Conservation (phyloP, 2,329 filamentous ascomycete species). For the Verticillium nonalfalfae region DNA sequence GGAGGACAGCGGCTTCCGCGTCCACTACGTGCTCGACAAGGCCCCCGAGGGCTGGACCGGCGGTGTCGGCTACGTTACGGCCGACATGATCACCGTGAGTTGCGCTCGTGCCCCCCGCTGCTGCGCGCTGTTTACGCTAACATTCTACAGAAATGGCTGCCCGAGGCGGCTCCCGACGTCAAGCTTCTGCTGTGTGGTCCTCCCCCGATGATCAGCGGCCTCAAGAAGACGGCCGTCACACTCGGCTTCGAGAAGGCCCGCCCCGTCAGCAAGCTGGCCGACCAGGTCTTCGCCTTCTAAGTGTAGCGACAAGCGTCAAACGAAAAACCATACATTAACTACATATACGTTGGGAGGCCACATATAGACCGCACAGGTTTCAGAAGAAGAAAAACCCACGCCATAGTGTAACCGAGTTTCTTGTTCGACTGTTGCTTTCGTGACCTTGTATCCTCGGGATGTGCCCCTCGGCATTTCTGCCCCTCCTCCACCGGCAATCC, state of each 20-base stretch:
- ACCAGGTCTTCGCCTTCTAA: constrained; percentile 93
- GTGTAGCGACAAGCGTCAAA: neutral
- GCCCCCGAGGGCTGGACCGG: constrained; percentile 88
- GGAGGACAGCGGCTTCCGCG: constrained; percentile 74
- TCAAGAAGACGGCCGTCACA: constrained; percentile 91
- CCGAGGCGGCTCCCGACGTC: constrained; percentile 76
- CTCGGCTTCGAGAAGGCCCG: constrained; percentile 89
- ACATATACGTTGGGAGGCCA: neutral
- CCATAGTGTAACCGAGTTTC: neutral
- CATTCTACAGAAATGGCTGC: constrained; percentile 60
- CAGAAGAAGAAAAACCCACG: neutral
- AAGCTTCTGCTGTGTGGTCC: constrained; percentile 95
- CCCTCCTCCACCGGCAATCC: neutral
- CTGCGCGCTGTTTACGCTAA: constrained; percentile 19
- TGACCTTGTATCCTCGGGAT: neutral
- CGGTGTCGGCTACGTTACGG: constrained; percentile 89
- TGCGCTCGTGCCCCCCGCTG: neutral
- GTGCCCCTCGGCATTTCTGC: neutral
- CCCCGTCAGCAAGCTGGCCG: constrained; percentile 94
- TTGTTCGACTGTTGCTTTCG: neutral
- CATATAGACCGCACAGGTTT: neutral
- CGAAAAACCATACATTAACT: neutral
- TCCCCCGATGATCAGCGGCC: constrained; percentile 90
- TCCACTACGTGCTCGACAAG: constrained; percentile 96
- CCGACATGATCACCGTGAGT: constrained; percentile 85